Evolutionary conservation across 768 basidiomycete genomes (phyloP).

Genomic region (Naematelia aurantialba): DNA sequence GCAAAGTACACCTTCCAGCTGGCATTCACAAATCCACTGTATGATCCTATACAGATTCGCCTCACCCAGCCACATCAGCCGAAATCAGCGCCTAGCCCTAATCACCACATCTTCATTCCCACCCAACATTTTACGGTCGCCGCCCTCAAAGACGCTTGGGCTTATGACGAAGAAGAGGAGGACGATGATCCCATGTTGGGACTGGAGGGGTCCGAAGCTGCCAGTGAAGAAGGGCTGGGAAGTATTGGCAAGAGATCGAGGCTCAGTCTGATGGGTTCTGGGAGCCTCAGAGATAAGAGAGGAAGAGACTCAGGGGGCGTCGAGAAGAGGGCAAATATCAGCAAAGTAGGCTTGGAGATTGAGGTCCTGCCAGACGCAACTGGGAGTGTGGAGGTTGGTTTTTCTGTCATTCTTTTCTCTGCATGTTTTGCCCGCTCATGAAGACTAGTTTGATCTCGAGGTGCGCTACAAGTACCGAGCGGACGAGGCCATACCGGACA

Average conservation of each 20-base stretch:
- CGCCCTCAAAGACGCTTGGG: conserved; percentile 95
- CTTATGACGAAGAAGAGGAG: conserved; percentile 87
- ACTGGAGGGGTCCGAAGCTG: conserved; percentile 44
- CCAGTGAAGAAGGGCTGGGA: conserved; percentile 50
- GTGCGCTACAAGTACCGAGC: conserved; percentile 91
- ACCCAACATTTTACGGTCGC: conserved; percentile 73
- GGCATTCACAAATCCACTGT: conserved; percentile 87
- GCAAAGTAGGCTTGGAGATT: conserved; percentile 82
- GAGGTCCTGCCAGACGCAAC: conserved; percentile 73
- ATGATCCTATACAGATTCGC: conserved; percentile 91
- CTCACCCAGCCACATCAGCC: conserved; percentile 58
- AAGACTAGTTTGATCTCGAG: conserved; percentile 78
- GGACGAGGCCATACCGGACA: conserved; percentile 58
- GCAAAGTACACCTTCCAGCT: conserved; percentile 74
- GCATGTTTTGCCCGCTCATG: not conserved
- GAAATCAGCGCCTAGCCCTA: conserved; percentile 38
- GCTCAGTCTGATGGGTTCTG: conserved; percentile 18
- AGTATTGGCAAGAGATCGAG: conserved; percentile 50
- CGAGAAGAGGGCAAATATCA: conserved; percentile 85
- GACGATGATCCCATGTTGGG: conserved; percentile 56
- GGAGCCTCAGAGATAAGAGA: conserved; percentile 23
- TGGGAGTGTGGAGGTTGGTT: conserved; percentile 71
- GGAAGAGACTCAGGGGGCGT: conserved; percentile 68
- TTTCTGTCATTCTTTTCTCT: not conserved
- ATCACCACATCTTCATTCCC: conserved; percentile 64